These are phyloP conservation scores for Lodderomyces orthopsilosis DNA, from an alignment of 1,139 yeast genomes.

Conservation along the genomic window DNA sequence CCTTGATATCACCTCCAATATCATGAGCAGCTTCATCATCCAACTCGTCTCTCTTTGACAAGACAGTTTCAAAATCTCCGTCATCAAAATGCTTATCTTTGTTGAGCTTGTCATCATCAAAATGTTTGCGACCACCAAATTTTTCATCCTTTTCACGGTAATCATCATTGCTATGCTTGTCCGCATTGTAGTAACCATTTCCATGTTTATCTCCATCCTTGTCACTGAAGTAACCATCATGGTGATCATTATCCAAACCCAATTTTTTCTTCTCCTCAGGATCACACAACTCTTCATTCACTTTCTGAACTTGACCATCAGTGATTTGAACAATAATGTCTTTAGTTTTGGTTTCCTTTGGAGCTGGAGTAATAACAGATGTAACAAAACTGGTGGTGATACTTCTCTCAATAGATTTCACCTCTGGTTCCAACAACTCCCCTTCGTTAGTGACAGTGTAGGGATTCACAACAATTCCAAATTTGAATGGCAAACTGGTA, in stretches of 20 bases:
- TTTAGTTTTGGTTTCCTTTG: constrained; percentile 24
- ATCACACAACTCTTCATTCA: constrained; percentile 9
- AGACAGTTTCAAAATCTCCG: constrained; percentile 5
- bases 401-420: constrained; percentile 16
- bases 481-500: constrained; percentile 28
- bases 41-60: constrained; percentile 1
- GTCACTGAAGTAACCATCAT: constrained; percentile 1
- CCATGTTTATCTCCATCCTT: background rate
- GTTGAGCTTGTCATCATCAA: constrained; percentile 3
- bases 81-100: constrained; percentile 9
- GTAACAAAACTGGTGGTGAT: constrained; percentile 21
- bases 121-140: constrained; percentile 1
- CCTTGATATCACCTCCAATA: constrained; percentile 1
- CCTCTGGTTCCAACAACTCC: constrained; percentile 15
- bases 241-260: background rate
- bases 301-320: constrained; percentile 33
- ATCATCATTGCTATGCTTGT: background rate
- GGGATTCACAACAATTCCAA: constrained; percentile 37
- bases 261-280: background rate
- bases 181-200: constrained; percentile 2
- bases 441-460: constrained; percentile 19
- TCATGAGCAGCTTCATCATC: background rate
- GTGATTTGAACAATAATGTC: constrained; percentile 25
- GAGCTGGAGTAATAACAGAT: constrained; percentile 21
- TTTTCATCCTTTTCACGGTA: constrained; percentile 2